Conservation (phyloP, 331 rosid genomes). For the Acacia pycnantha region DNA sequence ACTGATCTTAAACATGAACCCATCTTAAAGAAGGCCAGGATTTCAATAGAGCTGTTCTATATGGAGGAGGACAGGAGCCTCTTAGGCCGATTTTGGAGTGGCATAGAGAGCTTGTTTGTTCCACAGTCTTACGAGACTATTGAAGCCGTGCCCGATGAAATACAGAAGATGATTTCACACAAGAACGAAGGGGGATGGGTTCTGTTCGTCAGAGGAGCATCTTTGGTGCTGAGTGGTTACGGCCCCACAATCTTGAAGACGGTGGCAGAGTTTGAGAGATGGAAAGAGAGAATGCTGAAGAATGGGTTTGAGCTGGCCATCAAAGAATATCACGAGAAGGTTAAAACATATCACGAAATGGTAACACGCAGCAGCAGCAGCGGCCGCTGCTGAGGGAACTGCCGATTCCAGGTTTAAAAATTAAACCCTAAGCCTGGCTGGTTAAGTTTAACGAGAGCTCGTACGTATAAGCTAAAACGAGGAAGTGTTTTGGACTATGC, state of each 20-base stretch:
- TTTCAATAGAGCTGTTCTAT: slow-evolving; percentile 18
- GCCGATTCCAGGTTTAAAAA: neutral
- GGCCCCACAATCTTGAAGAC: slow-evolving; percentile 20
- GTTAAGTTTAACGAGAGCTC: neutral
- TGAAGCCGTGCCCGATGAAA: slow-evolving; percentile 20
- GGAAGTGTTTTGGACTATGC: neutral
- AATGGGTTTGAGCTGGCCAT: slow-evolving; percentile 18
- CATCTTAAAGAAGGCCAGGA: neutral
- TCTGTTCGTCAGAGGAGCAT: slow-evolving; percentile 18
- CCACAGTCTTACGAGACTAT: neutral
- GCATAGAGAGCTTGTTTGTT: slow-evolving; percentile 22
- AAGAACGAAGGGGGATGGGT: slow-evolving; percentile 30
- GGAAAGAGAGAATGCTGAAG: slow-evolving; percentile 14
- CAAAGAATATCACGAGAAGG: slow-evolving; percentile 23
- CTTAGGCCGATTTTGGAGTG: neutral
- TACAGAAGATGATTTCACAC: slow-evolving; percentile 13
- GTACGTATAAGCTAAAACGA: neutral
- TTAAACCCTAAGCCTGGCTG: neutral
- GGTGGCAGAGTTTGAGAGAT: slow-evolving; percentile 31
- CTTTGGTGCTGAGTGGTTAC: slow-evolving; percentile 21
- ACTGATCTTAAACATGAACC: neutral
- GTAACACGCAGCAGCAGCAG: neutral
- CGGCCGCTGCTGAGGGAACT: neutral
- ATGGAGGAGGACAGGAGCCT: slow-evolving; percentile 11
- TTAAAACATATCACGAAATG: slow-evolving; percentile 4